A percentile compares a stretch with the other conserved stretches of the same genome.
phyloP scores from a whole-genome alignment of 2,329 filamentous ascomycete genomes.

The Thelonectria olida region DNA sequence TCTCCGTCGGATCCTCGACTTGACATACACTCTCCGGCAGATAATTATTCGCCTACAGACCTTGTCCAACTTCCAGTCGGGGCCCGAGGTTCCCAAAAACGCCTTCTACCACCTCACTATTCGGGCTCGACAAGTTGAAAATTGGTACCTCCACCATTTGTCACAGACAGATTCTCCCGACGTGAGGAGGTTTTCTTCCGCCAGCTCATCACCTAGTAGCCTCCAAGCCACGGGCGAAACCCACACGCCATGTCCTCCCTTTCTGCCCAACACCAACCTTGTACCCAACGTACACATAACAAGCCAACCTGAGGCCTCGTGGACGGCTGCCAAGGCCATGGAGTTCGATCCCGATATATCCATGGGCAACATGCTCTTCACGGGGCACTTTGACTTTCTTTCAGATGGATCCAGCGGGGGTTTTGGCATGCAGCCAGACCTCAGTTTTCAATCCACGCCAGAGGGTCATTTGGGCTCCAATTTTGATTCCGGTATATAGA shows the following conservation, averaged over 20 bases:
- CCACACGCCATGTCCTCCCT: conserved; percentile 8
- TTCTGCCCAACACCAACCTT: conserved; percentile 8
- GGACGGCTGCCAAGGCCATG: conserved; percentile 29
- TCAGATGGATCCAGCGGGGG: conserved; percentile 13
- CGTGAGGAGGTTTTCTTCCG: conserved; percentile 26
- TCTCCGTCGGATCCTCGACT: conserved; percentile 42
- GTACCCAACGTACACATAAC: conserved; percentile 30
- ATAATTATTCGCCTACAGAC: conserved; percentile 41
- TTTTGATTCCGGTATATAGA: conserved; percentile 25
- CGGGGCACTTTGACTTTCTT: conserved; percentile 34
- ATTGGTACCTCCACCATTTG: conserved; percentile 32
- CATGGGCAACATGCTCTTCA: conserved; percentile 31
- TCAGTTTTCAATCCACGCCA: neutral
- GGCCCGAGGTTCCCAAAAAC: conserved; percentile 27
- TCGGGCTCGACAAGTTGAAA: conserved; percentile 32
- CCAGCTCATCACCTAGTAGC: conserved; percentile 23
- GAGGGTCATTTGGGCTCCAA: neutral
- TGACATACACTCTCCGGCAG: conserved; percentile 42
- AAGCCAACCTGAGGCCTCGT: conserved; percentile 21
- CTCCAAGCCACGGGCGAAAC: conserved; percentile 17
- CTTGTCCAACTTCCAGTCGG: conserved; percentile 18
- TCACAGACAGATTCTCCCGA: conserved; percentile 27
- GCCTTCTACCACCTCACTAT: conserved; percentile 37
- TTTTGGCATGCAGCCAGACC: neutral
- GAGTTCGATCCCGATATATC: conserved; percentile 29